Base-by-base conservation (phyloP, 805 yeast species). In the Kodamaea kakaduensis region DNA sequence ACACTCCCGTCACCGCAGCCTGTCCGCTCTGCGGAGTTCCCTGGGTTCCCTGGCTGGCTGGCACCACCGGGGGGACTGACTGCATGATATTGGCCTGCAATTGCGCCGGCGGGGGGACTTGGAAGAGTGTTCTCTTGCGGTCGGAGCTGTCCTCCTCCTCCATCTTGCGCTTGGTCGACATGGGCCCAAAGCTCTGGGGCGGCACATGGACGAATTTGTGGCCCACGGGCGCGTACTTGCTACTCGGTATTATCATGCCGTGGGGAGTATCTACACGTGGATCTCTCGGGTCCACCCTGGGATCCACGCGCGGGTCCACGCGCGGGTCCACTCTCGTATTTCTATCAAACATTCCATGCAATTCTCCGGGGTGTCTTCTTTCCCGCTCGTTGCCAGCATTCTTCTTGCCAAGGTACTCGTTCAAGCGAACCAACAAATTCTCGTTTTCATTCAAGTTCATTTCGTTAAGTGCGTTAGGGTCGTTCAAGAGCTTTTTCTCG, bases 391-490 rank as follows among this genome's bases (percentile, higher is more conserved):
- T 16, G 5, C 23, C 31, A 3, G 27, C 23, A 28, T 37, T 36
- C n/a, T 38, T 42, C 34, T 31, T 13, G 17, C 29, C 29, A 16
- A 36, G n/a, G 15, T 31, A 35, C n/a, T 43, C 48, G 26, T 42
- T 46, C 32, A 54, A 43, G 16, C 32, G 38, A 27, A 47, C 23
- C 26, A 54, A 32, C 7, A 51, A 31, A 25, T 52, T 49, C 29
- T 53, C 61, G 30, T 54, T 56, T 27, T 52, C 55, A 22, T 48
- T 50, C 27, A 52, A 34, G 20, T 29, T 25, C 31, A 34, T 20
- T n/a, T 36, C 40, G 23, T 18, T 13, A n/a, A 40, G 12, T 8
- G 34, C 32, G 14, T 32, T 35, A n/a, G 37, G 39, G 16, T 38
- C 40, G 18, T 23, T 39, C 10, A 34, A n/a, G 34, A 36, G 40